phyloP scores from a whole-genome alignment of 2,329 filamentous ascomycete species.

The Aspergillus calidoustus region DNA sequence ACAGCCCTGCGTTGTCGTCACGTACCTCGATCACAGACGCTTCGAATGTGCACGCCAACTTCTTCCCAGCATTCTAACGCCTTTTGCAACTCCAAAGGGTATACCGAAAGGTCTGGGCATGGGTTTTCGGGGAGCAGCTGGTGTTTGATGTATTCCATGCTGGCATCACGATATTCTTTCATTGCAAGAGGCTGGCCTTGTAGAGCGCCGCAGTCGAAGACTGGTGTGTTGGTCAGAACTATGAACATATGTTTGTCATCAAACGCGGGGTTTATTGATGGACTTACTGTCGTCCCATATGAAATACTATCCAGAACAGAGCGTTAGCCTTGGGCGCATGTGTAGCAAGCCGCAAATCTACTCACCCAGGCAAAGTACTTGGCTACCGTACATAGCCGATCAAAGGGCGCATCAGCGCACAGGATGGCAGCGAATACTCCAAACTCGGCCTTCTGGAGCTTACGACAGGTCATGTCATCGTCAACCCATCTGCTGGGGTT shows the following conservation, averaged over 20 bases:
- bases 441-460: conserved; percentile 19
- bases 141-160: conserved; percentile 9
- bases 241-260: too few relatives aligned
- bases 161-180: neutral
- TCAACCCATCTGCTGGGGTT: conserved; percentile 9
- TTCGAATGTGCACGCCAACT: conserved; percentile 12
- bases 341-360: neutral
- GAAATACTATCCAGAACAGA: conserved; percentile 8
- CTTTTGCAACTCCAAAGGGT: neutral
- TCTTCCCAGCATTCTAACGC: conserved; percentile 19
- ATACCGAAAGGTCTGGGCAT: conserved; percentile 12
- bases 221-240: neutral
- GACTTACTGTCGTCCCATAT: conserved; percentile 18
- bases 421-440: conserved; percentile 15
- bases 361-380: conserved; percentile 21
- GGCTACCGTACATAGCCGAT: conserved; percentile 9
- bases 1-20: neutral
- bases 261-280: neutral
- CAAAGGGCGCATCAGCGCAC: conserved; percentile 15
- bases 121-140: neutral
- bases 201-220: conserved; percentile 19
- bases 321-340: neutral
- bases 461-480: neutral
- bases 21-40: conserved; percentile 12
- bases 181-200: neutral